Evolutionary conservation across 306 rosid species (phyloP), one percentile per base, ranked within the genome.

Genomic region (Rosa lucieae): DNA sequence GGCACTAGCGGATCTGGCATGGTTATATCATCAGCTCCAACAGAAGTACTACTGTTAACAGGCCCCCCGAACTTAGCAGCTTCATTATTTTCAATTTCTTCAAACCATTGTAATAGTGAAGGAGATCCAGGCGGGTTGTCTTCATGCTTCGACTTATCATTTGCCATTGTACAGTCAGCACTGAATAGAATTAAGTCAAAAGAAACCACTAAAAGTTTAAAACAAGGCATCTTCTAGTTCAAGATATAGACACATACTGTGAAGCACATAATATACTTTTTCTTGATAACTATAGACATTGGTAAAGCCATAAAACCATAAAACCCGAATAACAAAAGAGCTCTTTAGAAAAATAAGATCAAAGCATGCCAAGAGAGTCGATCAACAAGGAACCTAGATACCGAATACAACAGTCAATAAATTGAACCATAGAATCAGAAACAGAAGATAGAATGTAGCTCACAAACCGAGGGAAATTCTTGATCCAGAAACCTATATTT

Each of bases 61-160:
- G 40, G 37, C 35, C 39, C 72, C 49, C 47, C 37, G 67, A 77
- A 69, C 61, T 32, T 52, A 70, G 70, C 72, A 69, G 73, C 70
- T 48, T 66, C 78, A 14, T 20, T 74, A 21, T 35, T 51, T 56
- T 78, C 78, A 70, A 52, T 67, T 39, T 84, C 82, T 39, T 81
- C 48, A 52, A 21, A 62, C 73, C 71, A 17, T 52, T 55, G 66
- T 48, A 75, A 75, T n/a, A 47, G 61, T 51, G 70, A 74, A 46
- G 78, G 23, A 51, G 66, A 80, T 58, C 43, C 79, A 13, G 63
- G 23, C 21, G 76, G 80, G 3, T 67, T 15, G 21, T 63, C 52
- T 68, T 29, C 74, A 74, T 43, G 73, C 43, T 74, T 78, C 47
- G 53, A 75, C 23, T 51, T 70, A 14, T 84, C 79, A 78, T 78